A percentile compares a stretch with the other conserved stretches of the same genome.
phyloP scores from a whole-genome alignment of 768 basidiomycete species.

The Cyathus striatus region DNA sequence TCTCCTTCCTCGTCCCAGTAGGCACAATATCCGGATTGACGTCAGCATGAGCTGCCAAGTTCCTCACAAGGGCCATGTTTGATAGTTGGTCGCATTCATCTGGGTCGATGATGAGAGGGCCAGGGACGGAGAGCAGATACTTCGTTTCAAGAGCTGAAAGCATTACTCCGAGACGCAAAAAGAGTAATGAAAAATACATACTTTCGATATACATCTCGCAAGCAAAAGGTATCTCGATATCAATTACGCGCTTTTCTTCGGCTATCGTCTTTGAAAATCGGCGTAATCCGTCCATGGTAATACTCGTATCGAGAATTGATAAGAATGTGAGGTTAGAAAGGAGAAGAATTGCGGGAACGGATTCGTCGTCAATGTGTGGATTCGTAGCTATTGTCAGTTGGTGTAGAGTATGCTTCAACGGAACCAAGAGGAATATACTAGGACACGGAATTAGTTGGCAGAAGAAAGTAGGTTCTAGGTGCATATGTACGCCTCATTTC shows the following conservation, averaged over 20 bases:
- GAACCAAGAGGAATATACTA: conserved; percentile 54
- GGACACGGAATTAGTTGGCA: not conserved
- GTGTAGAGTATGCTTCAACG: conserved; percentile 48
- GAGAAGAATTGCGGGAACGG: conserved; percentile 47
- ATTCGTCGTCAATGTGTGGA: conserved; percentile 48
- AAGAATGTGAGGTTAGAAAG: conserved; percentile 44
- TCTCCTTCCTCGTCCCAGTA: conserved; percentile 41
- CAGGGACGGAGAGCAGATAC: conserved; percentile 40
- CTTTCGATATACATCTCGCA: conserved; percentile 54
- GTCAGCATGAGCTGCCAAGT: conserved; percentile 51
- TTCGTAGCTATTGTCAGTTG: conserved; percentile 51
- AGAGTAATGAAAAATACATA: conserved; percentile 19
- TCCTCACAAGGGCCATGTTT: conserved; percentile 42
- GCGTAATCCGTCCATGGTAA: conserved; percentile 57
- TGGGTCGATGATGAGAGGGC: conserved; percentile 47
- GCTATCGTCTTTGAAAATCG: conserved; percentile 34
- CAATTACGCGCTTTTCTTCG: conserved; percentile 32
- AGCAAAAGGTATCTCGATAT: conserved; percentile 46
- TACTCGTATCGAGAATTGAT: conserved; percentile 46
- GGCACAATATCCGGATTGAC: conserved; percentile 39
- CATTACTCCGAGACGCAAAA: not conserved
- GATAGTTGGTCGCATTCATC: conserved; percentile 36
- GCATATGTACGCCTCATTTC: conserved; percentile 53
- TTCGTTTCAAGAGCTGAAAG: conserved; percentile 36
- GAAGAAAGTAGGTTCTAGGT: not conserved